phyloP scores from a whole-genome alignment of 176 grass and related monocot genomes.

The Alopecurus myosuroides region DNA sequence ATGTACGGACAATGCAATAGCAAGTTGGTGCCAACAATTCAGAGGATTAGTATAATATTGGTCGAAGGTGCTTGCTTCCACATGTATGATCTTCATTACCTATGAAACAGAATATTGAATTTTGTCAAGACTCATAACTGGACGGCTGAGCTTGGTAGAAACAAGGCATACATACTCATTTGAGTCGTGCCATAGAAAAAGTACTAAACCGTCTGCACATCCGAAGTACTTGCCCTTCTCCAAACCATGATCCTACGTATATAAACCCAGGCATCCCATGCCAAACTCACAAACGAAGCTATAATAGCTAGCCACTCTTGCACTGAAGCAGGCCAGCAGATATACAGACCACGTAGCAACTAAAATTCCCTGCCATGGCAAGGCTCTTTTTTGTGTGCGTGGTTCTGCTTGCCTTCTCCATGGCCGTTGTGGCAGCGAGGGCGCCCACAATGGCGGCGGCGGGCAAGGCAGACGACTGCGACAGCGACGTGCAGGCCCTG shows the following conservation, averaged over 20 bases:
- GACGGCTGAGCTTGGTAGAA: not conserved
- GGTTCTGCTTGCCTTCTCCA: constrained; percentile 8
- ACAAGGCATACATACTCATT: not conserved
- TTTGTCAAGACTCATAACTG: not conserved
- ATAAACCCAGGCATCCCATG: not conserved
- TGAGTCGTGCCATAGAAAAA: not conserved
- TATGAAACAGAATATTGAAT: not conserved
- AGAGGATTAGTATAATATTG: not conserved
- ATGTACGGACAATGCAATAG: not conserved
- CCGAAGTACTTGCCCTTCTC: not conserved
- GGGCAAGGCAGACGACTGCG: not conserved
- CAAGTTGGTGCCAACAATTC: not conserved
- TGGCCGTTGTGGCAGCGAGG: not conserved
- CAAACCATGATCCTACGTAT: not conserved
- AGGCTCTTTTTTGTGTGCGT: constrained; percentile 11
- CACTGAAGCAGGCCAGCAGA: not conserved
- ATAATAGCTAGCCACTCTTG: not conserved
- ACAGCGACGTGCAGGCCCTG: constrained; percentile 18
- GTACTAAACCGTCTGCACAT: not conserved
- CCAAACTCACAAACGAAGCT: not conserved
- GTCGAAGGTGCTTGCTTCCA: not conserved
- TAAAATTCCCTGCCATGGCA: not conserved
- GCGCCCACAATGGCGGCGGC: not conserved
- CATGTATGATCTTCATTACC: not conserved
- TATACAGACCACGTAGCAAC: not conserved